Conservation (phyloP, 2,329 filamentous ascomycete species). For the Paecilomyces dactylethromorphus region DNA sequence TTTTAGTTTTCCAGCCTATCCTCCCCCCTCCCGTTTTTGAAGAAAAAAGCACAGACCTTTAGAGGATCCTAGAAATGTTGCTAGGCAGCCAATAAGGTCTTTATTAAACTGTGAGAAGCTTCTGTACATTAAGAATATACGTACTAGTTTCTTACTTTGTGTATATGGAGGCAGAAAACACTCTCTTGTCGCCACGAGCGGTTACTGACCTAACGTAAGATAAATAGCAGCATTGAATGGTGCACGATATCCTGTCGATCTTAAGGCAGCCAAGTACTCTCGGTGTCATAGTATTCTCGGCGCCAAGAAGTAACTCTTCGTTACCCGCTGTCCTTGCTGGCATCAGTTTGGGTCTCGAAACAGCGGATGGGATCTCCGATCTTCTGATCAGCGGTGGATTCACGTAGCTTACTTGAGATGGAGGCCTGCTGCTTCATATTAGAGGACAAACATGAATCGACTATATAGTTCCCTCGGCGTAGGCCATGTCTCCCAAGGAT, state of each 20-base stretch:
- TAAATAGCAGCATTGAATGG: not conserved
- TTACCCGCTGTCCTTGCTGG: not conserved
- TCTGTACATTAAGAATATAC: too few relatives aligned
- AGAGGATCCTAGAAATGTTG: too few relatives aligned
- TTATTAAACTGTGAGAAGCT: too few relatives aligned
- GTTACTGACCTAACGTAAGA: too few relatives aligned
- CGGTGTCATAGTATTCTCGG: not conserved
- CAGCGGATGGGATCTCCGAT: not conserved
- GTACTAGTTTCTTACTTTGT: too few relatives aligned
- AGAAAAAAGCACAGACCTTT: too few relatives aligned
- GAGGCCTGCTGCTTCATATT: not conserved
- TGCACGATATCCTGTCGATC: not conserved
- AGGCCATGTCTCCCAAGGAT: not conserved
- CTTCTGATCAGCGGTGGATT: not conserved
- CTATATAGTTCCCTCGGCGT: not conserved
- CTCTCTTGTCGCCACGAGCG: too few relatives aligned
- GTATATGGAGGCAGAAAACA: too few relatives aligned
- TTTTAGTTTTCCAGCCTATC: too few relatives aligned
- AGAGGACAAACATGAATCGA: not conserved
- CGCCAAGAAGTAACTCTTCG: not conserved
- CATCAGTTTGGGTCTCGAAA: not conserved
- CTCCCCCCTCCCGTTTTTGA: too few relatives aligned
- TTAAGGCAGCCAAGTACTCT: not conserved
- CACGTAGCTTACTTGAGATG: not conserved
- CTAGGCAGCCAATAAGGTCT: too few relatives aligned